A percentile compares a stretch with the other conserved stretches of the same genome.
phyloP scores from a whole-genome alignment of 2,329 filamentous ascomycete species.

The Alternaria brassicae region DNA sequence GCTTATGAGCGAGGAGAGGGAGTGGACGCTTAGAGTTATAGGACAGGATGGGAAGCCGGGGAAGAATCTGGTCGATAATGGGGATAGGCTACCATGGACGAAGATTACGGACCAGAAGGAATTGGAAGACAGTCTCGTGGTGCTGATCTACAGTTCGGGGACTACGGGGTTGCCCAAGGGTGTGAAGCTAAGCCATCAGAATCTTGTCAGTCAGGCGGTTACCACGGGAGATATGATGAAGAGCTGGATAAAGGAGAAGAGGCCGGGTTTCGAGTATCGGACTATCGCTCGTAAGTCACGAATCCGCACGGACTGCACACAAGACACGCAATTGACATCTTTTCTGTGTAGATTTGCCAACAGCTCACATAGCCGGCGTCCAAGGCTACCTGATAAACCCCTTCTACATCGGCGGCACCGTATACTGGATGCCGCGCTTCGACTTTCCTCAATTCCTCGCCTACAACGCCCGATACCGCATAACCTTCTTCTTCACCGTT shows the following conservation, averaged over 20 bases:
- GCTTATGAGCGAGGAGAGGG: slow-evolving; percentile 56
- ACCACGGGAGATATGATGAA: slow-evolving; percentile 45
- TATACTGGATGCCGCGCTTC: slow-evolving; percentile 71
- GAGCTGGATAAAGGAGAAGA: slow-evolving; percentile 30
- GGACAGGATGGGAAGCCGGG: slow-evolving; percentile 35
- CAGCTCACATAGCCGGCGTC: slow-evolving; percentile 58
- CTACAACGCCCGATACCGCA: slow-evolving; percentile 58
- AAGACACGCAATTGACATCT: too few species aligned
- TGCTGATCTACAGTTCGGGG: slow-evolving; percentile 57
- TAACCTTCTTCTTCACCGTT: slow-evolving; percentile 66
- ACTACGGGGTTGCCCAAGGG: slow-evolving; percentile 59
- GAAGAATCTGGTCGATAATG: slow-evolving; percentile 39
- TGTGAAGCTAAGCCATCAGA: slow-evolving; percentile 55
- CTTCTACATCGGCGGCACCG: slow-evolving; percentile 48
- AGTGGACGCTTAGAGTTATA: slow-evolving; percentile 46
- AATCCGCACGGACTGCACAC: not conserved
- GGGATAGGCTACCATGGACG: slow-evolving; percentile 60
- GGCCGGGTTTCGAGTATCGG: slow-evolving; percentile 45
- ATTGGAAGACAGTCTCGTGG: slow-evolving; percentile 56
- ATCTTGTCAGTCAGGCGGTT: slow-evolving; percentile 52
- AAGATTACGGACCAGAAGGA: slow-evolving; percentile 59
- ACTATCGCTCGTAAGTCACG: slow-evolving; percentile 49
- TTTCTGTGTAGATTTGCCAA: slow-evolving; percentile 54
- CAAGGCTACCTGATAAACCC: slow-evolving; percentile 58
- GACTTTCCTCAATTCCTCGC: slow-evolving; percentile 63